These are phyloP conservation scores for Chenopodium formosanum DNA, from an alignment of 148 eudicot genomes.

Conservation along the genomic window DNA sequence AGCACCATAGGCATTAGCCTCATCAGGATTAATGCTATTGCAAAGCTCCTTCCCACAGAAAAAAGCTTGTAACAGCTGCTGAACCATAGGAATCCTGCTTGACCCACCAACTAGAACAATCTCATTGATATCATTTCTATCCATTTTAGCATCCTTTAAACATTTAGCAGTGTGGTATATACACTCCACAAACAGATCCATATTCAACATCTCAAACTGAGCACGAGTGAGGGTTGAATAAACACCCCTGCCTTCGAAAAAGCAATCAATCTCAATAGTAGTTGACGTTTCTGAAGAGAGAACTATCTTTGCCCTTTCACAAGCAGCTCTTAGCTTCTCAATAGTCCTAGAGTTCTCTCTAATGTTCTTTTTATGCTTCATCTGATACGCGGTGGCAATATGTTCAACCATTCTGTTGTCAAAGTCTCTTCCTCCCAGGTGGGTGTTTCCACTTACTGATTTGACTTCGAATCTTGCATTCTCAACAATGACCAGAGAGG, in stretches of 20 bases:
- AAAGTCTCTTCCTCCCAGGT: not conserved
- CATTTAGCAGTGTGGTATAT: not conserved
- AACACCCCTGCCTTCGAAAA: not conserved
- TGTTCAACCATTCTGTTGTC: too few relatives aligned
- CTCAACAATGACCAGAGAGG: not conserved
- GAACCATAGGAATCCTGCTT: conserved; percentile 6
- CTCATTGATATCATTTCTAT: not conserved
- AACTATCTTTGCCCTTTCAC: too few relatives aligned
- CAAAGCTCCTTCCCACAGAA: conserved; percentile 2
- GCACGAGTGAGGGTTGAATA: not conserved
- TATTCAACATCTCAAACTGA: not conserved
- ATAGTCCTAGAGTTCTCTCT: too few relatives aligned
- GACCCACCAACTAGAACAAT: conserved; percentile 11
- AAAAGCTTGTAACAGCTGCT: not conserved
- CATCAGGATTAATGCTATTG: conserved; percentile 10
- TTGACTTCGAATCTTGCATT: not conserved
- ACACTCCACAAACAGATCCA: not conserved
- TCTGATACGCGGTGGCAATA: too few relatives aligned
- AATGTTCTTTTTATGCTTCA: too few relatives aligned
- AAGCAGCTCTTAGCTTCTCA: too few relatives aligned
- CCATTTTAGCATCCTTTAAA: conserved; percentile 2
- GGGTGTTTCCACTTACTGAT: not conserved
- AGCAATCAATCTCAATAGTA: not conserved
- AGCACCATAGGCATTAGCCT: conserved; percentile 9
- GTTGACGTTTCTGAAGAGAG: not conserved